Conservation (phyloP, 345 rosid species). For the Salix viminalis region DNA sequence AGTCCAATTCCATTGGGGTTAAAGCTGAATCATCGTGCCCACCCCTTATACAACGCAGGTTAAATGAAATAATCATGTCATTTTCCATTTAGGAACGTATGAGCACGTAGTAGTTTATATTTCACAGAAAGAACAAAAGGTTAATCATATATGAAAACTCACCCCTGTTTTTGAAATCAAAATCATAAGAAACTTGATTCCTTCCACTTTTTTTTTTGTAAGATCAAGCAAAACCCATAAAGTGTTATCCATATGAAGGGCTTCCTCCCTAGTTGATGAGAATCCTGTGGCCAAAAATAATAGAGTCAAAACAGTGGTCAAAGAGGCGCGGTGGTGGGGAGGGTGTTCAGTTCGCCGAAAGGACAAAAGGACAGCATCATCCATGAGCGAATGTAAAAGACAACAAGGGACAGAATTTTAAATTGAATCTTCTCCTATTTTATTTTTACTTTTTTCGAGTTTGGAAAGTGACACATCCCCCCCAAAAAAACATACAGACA, state of each 20-base stretch:
- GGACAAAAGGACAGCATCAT: conserved; percentile 36
- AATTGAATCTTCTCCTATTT: conserved; percentile 2
- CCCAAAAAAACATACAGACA: background rate
- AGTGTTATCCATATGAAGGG: background rate
- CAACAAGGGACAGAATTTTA: conserved; percentile 31
- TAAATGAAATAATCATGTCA: too few species aligned
- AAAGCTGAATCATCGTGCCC: too few species aligned
- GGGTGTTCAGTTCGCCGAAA: conserved; percentile 42
- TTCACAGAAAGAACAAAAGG: too few species aligned
- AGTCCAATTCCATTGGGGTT: too few species aligned
- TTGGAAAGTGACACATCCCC: conserved; percentile 2
- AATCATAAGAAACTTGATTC: background rate
- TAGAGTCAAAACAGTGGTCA: conserved; percentile 33
- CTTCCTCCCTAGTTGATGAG: background rate
- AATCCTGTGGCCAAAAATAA: background rate
- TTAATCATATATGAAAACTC: too few species aligned
- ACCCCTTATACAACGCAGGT: too few species aligned
- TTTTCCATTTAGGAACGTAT: too few species aligned
- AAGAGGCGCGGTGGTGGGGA: conserved; percentile 18
- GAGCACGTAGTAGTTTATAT: too few species aligned
- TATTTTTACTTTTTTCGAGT: fast-evolving
- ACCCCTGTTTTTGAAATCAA: background rate
- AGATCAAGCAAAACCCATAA: background rate
- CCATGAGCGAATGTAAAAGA: conserved; percentile 15
- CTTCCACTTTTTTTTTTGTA: background rate